phyloP scores from a whole-genome alignment of 148 eudicot species.

The Gaultheria prostrata region DNA sequence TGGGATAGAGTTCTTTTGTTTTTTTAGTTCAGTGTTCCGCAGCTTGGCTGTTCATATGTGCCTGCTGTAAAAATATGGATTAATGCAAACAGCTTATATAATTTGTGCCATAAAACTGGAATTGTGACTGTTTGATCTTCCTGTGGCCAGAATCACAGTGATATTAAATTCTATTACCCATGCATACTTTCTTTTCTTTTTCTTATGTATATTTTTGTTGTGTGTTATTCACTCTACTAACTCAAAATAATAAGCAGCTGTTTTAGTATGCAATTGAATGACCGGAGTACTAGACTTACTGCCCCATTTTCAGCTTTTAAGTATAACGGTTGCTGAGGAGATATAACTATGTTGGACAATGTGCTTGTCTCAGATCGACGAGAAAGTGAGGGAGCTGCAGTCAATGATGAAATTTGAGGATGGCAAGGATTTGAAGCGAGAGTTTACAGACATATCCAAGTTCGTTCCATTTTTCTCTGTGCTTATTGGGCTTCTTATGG shows the following conservation, averaged over 20 bases:
- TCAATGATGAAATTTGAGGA: conserved; percentile 39
- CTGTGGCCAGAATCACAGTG: background rate
- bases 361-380: conserved; percentile 44
- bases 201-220: background rate
- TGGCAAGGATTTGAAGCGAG: conserved; percentile 38
- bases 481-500: conserved; percentile 1
- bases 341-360: background rate
- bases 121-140: background rate
- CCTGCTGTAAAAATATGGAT: background rate
- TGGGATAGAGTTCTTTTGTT: background rate
- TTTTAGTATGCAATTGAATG: background rate
- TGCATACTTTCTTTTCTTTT: background rate
- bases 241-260: background rate
- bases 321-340: background rate
- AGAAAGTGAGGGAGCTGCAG: conserved; percentile 70
- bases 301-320: background rate
- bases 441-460: conserved; percentile 40
- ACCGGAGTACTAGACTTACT: too few species aligned
- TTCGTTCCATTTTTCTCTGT: conserved; percentile 17
- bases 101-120: background rate
- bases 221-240: background rate
- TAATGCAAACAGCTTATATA: background rate
- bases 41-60: background rate
- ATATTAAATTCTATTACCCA: background rate
- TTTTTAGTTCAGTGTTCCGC: background rate